Conservation (phyloP, 2,329 filamentous ascomycete genomes). For the Periconia sp. region DNA sequence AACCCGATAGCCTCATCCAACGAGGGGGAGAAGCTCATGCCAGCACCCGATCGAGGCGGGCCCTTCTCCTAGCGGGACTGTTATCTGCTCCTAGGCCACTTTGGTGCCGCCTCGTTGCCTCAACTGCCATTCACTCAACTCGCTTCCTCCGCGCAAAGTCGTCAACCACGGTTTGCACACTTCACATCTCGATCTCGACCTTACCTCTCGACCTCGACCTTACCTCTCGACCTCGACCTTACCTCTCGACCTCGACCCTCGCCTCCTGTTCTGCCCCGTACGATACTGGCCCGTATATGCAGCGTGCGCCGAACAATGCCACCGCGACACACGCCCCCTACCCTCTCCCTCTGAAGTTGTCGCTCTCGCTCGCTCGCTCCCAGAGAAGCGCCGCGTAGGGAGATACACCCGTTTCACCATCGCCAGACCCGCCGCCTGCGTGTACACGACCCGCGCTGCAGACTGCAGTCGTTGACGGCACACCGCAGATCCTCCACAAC, state of each 20-base stretch:
- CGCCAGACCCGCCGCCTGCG: not conserved
- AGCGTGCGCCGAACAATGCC: slow-evolving; percentile 22
- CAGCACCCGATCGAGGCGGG: not conserved
- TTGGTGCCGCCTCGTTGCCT: no score
- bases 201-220: no score
- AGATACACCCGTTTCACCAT: slow-evolving; percentile 18
- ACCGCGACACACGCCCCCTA: slow-evolving; percentile 28
- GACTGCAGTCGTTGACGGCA: not conserved
- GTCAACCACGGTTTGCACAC: not conserved
- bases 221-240: no score
- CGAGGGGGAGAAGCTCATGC: not conserved
- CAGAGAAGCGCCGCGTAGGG: slow-evolving; percentile 17
- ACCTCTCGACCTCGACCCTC: no score
- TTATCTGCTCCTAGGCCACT: not conserved
- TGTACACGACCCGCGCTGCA: not conserved
- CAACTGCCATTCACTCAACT: not conserved
- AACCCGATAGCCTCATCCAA: not conserved
- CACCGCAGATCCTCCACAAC: slow-evolving; percentile 16
- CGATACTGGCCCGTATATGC: not conserved
- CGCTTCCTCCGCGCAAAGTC: not conserved
- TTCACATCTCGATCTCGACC: not conserved
- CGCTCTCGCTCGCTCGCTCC: slow-evolving; percentile 29
- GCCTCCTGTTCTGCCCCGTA: no score
- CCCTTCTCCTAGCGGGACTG: not conserved
- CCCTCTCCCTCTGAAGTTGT: slow-evolving; percentile 19